phyloP scores from a whole-genome alignment of 2,329 filamentous ascomycete genomes.

The Ceratocystis papillata region DNA sequence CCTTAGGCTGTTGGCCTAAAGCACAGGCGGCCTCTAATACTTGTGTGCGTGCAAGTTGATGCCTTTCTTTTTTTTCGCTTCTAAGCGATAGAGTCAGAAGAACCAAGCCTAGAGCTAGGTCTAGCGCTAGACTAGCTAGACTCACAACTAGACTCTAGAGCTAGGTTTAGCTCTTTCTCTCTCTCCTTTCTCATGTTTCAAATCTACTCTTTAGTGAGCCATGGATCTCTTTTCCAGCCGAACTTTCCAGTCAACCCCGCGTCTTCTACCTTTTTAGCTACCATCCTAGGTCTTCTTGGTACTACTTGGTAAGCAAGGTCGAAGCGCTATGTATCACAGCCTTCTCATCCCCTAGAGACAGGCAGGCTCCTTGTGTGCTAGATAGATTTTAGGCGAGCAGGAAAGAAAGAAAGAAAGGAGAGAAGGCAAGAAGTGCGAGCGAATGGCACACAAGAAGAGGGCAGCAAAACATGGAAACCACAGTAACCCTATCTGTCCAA shows the following conservation, averaged over 20 bases:
- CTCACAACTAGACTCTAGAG: neutral
- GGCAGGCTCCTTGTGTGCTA: neutral
- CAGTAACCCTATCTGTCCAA: neutral
- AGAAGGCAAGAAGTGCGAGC: neutral
- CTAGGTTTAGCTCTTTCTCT: neutral
- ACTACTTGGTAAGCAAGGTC: neutral
- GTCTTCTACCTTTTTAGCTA: too few relatives aligned
- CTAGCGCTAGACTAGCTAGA: neutral
- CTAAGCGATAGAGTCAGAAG: neutral
- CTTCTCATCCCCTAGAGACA: too few relatives aligned
- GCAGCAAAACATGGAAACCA: neutral
- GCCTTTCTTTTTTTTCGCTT: neutral
- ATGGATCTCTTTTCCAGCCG: neutral
- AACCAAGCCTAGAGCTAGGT: neutral
- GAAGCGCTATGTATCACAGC: too few relatives aligned
- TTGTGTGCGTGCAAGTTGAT: neutral
- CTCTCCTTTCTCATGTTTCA: neutral
- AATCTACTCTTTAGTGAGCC: neutral
- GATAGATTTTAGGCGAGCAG: neutral
- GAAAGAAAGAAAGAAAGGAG: neutral
- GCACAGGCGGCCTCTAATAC: neutral
- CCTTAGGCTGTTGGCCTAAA: neutral
- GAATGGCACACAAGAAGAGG: neutral
- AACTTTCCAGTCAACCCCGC: too few relatives aligned
- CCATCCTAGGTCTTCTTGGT: neutral